Evolutionary conservation across 495 filamentous ascomycete species (phyloP).

Genomic region (Mytilinidion resinicola): DNA sequence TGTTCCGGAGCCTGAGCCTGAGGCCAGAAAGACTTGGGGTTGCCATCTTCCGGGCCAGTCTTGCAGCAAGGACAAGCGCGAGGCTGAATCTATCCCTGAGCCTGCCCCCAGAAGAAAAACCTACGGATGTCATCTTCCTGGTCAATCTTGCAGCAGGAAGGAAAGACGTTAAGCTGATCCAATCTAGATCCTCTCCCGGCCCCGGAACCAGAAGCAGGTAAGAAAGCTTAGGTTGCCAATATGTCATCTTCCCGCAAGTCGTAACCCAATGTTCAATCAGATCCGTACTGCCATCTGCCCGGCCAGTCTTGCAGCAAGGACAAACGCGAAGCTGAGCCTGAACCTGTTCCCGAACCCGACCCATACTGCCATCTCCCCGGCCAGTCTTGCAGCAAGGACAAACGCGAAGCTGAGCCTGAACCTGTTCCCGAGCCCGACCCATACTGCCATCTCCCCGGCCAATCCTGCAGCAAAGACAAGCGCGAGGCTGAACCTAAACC

Average conservation of each 20-base stretch:
- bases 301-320: constrained; percentile 11
- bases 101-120: constrained; percentile 5
- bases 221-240: no score
- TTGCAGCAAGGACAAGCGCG: constrained; percentile 19
- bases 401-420: neutral
- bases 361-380: constrained; percentile 30
- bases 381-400: constrained; percentile 7
- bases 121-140: constrained; percentile 9
- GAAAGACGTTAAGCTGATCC: neutral
- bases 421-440: neutral
- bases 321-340: constrained; percentile 1
- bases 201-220: no score
- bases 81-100: neutral
- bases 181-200: no score
- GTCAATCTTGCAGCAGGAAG: constrained; percentile 18
- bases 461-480: constrained; percentile 17
- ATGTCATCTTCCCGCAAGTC: no score
- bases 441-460: constrained; percentile 14
- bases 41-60: constrained; percentile 16
- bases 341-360: constrained; percentile 11
- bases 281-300: constrained; percentile 29
- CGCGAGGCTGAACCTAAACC: neutral
- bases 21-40: neutral
- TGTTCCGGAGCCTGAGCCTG: neutral
- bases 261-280: no score